These are phyloP conservation scores for Acanthamoeba comandoni DNA, from an alignment of 208 protist genomes.

Conservation along the genomic window DNA sequence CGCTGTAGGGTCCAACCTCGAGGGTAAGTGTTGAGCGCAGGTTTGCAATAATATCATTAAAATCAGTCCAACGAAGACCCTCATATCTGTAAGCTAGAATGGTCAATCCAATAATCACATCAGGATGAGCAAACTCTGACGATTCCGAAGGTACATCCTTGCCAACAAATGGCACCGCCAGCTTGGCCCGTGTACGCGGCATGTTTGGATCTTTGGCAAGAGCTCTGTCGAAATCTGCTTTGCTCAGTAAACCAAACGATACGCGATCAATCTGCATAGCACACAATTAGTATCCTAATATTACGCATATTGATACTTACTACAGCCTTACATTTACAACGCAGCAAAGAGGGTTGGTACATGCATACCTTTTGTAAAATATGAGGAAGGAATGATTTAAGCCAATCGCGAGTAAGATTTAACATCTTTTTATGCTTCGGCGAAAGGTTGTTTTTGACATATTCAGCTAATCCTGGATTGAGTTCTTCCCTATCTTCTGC, in stretches of 20 bases:
- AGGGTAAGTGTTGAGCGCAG: slow-evolving; percentile 91
- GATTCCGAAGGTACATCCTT: slow-evolving; percentile 95
- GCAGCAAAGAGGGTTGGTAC: background rate
- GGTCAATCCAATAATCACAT: slow-evolving; percentile 94
- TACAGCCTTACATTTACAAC: too few relatives aligned
- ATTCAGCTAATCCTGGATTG: slow-evolving; percentile 47
- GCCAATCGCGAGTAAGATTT: slow-evolving; percentile 92
- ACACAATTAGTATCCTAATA: too few relatives aligned
- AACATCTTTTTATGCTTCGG: slow-evolving; percentile 90
- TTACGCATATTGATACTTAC: too few relatives aligned
- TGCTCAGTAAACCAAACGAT: slow-evolving; percentile 92
- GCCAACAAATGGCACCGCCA: slow-evolving; percentile 95
- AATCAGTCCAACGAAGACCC: slow-evolving; percentile 91
- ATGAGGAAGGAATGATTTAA: slow-evolving; percentile 93
- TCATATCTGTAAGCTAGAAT: slow-evolving; percentile 94
- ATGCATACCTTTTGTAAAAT: slow-evolving; percentile 87
- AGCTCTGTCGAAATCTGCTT: slow-evolving; percentile 86
- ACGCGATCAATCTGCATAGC: slow-evolving; percentile 94
- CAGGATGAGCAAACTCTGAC: slow-evolving; percentile 95
- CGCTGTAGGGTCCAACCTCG: slow-evolving; percentile 91
- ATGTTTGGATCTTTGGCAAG: slow-evolving; percentile 85
- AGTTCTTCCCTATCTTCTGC: slow-evolving; percentile 56
- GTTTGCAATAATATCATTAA: slow-evolving; percentile 89
- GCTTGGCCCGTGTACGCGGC: slow-evolving; percentile 90
- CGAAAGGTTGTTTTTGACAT: slow-evolving; percentile 49